These are phyloP conservation scores for Boletus eberwhitei DNA, from an alignment of 768 basidiomycete genomes.

Conservation along the genomic window DNA sequence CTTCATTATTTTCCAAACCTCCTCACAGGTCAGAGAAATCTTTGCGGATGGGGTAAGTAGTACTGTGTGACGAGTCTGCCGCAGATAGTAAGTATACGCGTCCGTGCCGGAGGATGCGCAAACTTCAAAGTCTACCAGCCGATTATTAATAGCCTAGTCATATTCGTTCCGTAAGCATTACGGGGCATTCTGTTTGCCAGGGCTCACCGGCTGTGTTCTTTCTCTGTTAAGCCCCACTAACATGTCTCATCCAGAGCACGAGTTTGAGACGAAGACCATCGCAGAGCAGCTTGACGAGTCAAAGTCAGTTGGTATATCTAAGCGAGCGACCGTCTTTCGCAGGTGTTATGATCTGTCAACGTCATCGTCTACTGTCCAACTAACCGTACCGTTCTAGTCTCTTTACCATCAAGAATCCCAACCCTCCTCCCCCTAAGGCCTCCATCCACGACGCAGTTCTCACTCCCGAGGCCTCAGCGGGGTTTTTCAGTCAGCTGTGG, in stretches of 20 bases:
- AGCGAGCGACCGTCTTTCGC: not conserved
- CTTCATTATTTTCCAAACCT: too few species aligned
- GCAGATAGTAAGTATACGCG: too few species aligned
- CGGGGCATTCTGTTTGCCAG: too few species aligned
- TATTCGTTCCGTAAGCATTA: too few species aligned
- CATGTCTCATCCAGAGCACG: slow-evolving; percentile 6
- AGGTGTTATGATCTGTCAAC: not conserved
- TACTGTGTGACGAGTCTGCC: too few species aligned
- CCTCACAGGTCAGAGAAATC: too few species aligned
- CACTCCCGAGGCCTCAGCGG: slow-evolving; percentile 66
- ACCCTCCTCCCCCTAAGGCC: slow-evolving; percentile 41
- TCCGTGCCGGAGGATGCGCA: too few species aligned
- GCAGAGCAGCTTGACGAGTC: not conserved
- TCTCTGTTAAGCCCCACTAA: not conserved
- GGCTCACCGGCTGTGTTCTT: too few species aligned
- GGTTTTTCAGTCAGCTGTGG: slow-evolving; percentile 54
- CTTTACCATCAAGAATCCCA: slow-evolving; percentile 9
- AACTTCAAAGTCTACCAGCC: too few species aligned
- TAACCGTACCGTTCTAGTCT: slow-evolving; percentile 2
- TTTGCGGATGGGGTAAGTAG: too few species aligned
- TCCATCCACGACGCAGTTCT: slow-evolving; percentile 58
- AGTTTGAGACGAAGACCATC: not conserved
- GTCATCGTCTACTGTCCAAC: not conserved
- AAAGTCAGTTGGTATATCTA: not conserved
- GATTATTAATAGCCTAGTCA: too few species aligned